phyloP scores from a whole-genome alignment of 768 basidiomycete genomes.

The Austroboletus eburneus region DNA sequence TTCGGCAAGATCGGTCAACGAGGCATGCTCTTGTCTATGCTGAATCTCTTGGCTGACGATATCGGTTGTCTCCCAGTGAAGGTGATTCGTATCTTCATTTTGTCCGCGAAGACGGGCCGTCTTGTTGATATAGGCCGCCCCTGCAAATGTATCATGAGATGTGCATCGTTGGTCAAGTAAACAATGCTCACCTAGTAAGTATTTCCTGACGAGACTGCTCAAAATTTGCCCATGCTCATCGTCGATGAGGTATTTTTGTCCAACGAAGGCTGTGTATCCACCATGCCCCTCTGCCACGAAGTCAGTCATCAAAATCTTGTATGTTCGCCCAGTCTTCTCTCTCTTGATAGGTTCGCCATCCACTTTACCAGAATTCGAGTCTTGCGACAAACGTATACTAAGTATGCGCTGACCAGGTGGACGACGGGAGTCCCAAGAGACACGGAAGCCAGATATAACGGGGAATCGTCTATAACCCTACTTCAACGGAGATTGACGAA shows the following conservation, averaged over 20 bases:
- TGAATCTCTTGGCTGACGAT: conserved; percentile 47
- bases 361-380: conserved; percentile 29
- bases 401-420: conserved; percentile 69
- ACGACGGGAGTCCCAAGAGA: conserved; percentile 83
- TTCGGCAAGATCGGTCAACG: conserved; percentile 24
- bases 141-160: conserved; percentile 33
- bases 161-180: not conserved
- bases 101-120: conserved; percentile 39
- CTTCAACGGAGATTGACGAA: not conserved
- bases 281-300: conserved; percentile 86
- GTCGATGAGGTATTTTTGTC: conserved; percentile 56
- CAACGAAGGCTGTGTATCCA: conserved; percentile 68
- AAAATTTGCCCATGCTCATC: conserved; percentile 81
- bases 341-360: conserved; percentile 48
- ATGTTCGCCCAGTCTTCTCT: conserved; percentile 51
- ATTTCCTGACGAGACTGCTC: conserved; percentile 76
- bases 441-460: conserved; percentile 75
- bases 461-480: conserved; percentile 69
- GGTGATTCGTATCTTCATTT: too few species aligned
- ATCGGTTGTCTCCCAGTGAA: conserved; percentile 34
- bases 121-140: conserved; percentile 53
- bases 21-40: conserved; percentile 30
- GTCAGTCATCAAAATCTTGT: conserved; percentile 72
- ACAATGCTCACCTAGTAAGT: conserved; percentile 61
- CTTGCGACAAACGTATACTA: conserved; percentile 60